Conservation (phyloP, 345 rosid species). For the Aquilaria malaccensis region DNA sequence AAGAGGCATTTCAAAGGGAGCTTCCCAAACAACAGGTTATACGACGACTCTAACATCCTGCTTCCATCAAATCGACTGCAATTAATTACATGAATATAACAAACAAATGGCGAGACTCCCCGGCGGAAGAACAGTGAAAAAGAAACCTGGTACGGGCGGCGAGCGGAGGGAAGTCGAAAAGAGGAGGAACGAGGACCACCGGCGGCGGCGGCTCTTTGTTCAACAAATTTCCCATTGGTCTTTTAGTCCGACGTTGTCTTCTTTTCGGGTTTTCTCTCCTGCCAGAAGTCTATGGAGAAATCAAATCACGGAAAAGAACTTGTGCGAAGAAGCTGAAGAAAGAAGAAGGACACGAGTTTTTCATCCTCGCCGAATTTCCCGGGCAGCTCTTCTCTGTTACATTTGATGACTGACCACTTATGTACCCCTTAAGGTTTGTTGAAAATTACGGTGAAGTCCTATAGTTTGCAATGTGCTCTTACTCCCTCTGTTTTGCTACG, state of each 20-base stretch:
- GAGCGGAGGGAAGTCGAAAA: slow-evolving; percentile 88
- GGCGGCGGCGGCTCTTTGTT: slow-evolving; percentile 73
- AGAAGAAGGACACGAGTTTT: too few species aligned
- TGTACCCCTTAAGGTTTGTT: too few species aligned
- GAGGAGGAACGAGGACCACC: slow-evolving; percentile 85
- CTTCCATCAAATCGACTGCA: slow-evolving; percentile 8
- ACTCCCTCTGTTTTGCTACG: too few species aligned
- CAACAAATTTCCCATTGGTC: slow-evolving; percentile 51
- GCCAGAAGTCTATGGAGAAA: not conserved
- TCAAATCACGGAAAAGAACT: too few species aligned
- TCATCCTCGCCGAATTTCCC: too few species aligned
- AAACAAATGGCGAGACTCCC: not conserved
- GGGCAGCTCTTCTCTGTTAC: too few species aligned
- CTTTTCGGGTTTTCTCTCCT: slow-evolving; percentile 3
- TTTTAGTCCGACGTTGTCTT: too few species aligned
- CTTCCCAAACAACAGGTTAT: slow-evolving; percentile 76
- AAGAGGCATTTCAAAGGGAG: slow-evolving; percentile 69
- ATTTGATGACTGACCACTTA: too few species aligned
- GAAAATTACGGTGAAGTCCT: too few species aligned
- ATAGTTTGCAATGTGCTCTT: too few species aligned
- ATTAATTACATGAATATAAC: not conserved
- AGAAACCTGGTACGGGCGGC: slow-evolving; percentile 77
- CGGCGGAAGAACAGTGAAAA: slow-evolving; percentile 7
- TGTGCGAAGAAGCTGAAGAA: too few species aligned
- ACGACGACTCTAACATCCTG: slow-evolving; percentile 91